Base-by-base conservation (phyloP, 2,329 filamentous ascomycete genomes). In the Metarhizium rileyi region DNA sequence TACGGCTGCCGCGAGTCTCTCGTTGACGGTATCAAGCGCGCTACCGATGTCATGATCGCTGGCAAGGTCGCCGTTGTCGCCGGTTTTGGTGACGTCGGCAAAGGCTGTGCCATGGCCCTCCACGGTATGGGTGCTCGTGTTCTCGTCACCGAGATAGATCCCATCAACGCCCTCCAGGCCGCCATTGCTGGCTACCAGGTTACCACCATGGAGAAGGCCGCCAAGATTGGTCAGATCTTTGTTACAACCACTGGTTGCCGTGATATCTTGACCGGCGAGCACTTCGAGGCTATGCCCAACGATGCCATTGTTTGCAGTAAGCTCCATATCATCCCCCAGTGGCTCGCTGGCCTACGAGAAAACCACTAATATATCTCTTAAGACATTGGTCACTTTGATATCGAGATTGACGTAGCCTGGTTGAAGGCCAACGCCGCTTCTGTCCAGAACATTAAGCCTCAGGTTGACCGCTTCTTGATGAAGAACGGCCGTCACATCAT, bases 361-460 rank as follows among this genome's bases (percentile, higher is more conserved):
- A 28, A 9, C 41, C 30, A 18, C 33, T 50, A 16, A 50, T 30
- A 55, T 48, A 23, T 16, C 9, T 18, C 54, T 58, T 59, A n/a
- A 62, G 81, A 98, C 83, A 98, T 98, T 76, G 91, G 91, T 70
- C 91, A 98, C 81, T 98, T 98, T 75, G 91, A 98, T 72, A 95
- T 96, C 65, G 93, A 98, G 80, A 98, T 98, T 65, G 93, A 98
- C 72, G 93, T 98, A 74, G 93, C 93, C 60, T 98, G 93, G 93
- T 80, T 98, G 74, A 97, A 97, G 87, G 84, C 84, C 74, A 97
- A 95, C 76, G 86, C 91, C 70, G 81, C 84, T 73, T 90, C 85
- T 66, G 86, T 91, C 59, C 86, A 91, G 79, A 95, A 93, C 84
- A 96, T 98, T 83, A 98, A 98, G 86, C 91, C 93, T 67, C 93